phyloP scores from a whole-genome alignment of 768 basidiomycete species.

The Suillus sp. region DNA sequence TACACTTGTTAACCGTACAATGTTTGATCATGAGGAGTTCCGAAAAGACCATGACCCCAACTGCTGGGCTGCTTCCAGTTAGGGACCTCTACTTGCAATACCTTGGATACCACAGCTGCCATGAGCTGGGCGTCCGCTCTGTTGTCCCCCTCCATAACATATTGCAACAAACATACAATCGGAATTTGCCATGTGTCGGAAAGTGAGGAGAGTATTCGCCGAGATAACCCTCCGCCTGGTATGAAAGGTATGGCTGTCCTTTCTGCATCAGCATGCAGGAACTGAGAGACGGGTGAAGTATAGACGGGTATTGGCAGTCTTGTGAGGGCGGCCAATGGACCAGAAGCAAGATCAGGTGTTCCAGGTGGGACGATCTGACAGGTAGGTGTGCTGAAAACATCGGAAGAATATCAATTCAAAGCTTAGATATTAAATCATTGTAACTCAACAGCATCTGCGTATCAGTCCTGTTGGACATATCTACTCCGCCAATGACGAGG shows the following conservation, averaged over 20 bases:
- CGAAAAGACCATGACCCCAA: conserved; percentile 66
- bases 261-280: conserved; percentile 28
- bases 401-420: not conserved
- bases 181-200: conserved; percentile 53
- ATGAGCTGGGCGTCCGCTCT: conserved; percentile 66
- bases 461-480: conserved; percentile 72
- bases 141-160: conserved; percentile 84
- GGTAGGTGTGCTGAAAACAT: conserved; percentile 57
- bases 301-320: conserved; percentile 56
- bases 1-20: conserved; percentile 57
- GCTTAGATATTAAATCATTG: not conserved
- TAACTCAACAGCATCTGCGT: conserved; percentile 70
- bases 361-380: conserved; percentile 53
- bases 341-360: conserved; percentile 46
- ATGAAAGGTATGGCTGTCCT: conserved; percentile 62
- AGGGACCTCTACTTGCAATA: conserved; percentile 41
- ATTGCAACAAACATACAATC: conserved; percentile 64
- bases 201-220: conserved; percentile 63
- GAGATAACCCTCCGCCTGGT: conserved; percentile 75
- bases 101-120: conserved; percentile 54
- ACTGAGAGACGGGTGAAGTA: conserved; percentile 47
- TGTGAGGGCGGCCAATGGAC: conserved; percentile 45
- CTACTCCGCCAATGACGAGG: conserved; percentile 75
- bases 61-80: conserved; percentile 67
- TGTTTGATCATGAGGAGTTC: conserved; percentile 70